A percentile compares a stretch with the other conserved stretches of the same genome.
phyloP scores from a whole-genome alignment of 768 basidiomycete genomes.

The Rhizopogon roseolus region DNA sequence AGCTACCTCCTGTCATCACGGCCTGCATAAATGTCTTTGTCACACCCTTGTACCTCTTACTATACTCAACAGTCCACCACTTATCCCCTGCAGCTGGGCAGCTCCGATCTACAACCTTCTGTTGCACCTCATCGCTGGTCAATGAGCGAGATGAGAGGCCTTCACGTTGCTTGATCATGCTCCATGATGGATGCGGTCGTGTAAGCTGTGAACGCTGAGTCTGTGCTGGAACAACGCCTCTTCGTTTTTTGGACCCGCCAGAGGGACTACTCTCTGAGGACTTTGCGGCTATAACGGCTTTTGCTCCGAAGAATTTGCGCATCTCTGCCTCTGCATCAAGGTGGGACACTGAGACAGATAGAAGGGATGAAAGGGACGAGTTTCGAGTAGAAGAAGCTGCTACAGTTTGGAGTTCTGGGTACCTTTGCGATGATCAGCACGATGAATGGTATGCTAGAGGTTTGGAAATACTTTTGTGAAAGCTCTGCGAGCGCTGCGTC shows the following conservation, averaged over 20 bases:
- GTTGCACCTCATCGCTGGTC: conserved; percentile 46
- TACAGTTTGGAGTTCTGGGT: conserved; percentile 46
- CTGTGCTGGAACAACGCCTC: conserved; percentile 25
- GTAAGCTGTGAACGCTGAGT: conserved; percentile 67
- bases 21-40: conserved; percentile 78
- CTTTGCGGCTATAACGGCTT: conserved; percentile 71
- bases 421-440: conserved; percentile 28
- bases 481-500: conserved; percentile 83
- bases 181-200: conserved; percentile 73
- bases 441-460: neutral
- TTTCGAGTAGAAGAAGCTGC: conserved; percentile 16
- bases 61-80: conserved; percentile 90
- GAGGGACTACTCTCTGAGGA: conserved; percentile 28
- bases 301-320: conserved; percentile 89
- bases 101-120: conserved; percentile 38
- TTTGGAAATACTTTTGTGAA: conserved; percentile 55
- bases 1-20: conserved; percentile 77
- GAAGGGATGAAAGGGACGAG: conserved; percentile 45
- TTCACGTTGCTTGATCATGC: conserved; percentile 60
- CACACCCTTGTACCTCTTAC: conserved; percentile 76
- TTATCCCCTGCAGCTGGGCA: conserved; percentile 51
- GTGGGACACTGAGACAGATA: conserved; percentile 75
- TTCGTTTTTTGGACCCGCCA: conserved; percentile 32
- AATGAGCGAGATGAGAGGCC: conserved; percentile 66
- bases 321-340: conserved; percentile 90